These are phyloP conservation scores for Hymenoscyphus scutula DNA, from an alignment of 2,329 filamentous ascomycete species.

Conservation along the genomic window DNA sequence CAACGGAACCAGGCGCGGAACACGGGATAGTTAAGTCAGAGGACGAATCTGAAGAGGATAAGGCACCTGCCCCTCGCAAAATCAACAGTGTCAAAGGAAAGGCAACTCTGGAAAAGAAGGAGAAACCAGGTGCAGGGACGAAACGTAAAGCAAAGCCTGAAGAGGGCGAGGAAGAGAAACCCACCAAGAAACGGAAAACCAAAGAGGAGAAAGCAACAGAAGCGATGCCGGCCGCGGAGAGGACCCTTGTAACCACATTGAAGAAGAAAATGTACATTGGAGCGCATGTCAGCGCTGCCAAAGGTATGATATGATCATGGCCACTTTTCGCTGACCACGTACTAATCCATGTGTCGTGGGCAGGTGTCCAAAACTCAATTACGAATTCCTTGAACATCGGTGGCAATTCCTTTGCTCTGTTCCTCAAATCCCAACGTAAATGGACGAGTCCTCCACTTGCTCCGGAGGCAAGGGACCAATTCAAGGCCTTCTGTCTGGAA, in stretches of 20 bases:
- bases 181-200: slow-evolving; percentile 48
- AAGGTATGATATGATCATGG: slow-evolving; percentile 56
- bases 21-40: not conserved
- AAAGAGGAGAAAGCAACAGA: slow-evolving; percentile 56
- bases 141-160: slow-evolving; percentile 33
- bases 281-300: slow-evolving; percentile 86
- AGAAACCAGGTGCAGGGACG: slow-evolving; percentile 20
- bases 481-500: slow-evolving; percentile 64
- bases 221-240: slow-evolving; percentile 62
- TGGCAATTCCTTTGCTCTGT: slow-evolving; percentile 89
- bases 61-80: slow-evolving; percentile 13
- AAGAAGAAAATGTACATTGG: slow-evolving; percentile 77
- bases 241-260: slow-evolving; percentile 63
- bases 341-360: slow-evolving; percentile 5
- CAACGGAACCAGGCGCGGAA: not conserved
- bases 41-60: not conserved
- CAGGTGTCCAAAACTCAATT: slow-evolving; percentile 86
- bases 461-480: slow-evolving; percentile 64
- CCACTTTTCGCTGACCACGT: not conserved
- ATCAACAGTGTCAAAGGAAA: slow-evolving; percentile 25
- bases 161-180: slow-evolving; percentile 29
- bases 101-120: slow-evolving; percentile 21
- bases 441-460: slow-evolving; percentile 82
- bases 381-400: slow-evolving; percentile 76
- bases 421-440: slow-evolving; percentile 94